Conservation (phyloP, 2,329 filamentous ascomycete genomes). For the Akanthomyces lecanii region DNA sequence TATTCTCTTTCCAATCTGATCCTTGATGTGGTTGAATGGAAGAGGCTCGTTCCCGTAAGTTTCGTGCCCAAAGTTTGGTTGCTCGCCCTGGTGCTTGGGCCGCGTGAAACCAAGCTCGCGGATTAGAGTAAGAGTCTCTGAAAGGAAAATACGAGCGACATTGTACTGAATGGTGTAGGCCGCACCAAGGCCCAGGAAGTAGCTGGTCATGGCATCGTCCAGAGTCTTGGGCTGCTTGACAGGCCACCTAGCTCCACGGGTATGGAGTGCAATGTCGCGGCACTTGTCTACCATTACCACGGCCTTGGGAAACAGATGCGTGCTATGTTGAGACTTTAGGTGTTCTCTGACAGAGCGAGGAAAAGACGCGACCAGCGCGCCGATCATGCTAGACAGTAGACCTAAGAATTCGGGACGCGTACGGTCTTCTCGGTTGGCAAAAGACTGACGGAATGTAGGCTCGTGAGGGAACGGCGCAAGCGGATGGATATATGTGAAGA, state of each 20-base stretch:
- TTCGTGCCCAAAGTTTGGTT: constrained; percentile 38
- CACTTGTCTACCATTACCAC: constrained; percentile 68
- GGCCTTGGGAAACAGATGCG: constrained; percentile 63
- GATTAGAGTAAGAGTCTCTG: constrained; percentile 66
- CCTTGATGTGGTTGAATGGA: constrained; percentile 64
- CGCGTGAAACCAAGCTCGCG: constrained; percentile 63
- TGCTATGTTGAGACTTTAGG: constrained; percentile 60
- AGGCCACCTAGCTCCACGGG: constrained; percentile 54
- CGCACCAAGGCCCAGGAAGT: constrained; percentile 64
- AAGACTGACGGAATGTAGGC: constrained; percentile 68
- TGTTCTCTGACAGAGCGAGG: constrained; percentile 67
- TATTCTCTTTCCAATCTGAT: constrained; percentile 70
- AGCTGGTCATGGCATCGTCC: constrained; percentile 65
- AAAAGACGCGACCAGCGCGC: constrained; percentile 68
- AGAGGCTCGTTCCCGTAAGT: constrained; percentile 36
- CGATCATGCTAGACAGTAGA: constrained; percentile 70
- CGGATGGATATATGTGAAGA: constrained; percentile 78
- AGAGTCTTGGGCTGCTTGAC: constrained; percentile 45
- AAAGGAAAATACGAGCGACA: constrained; percentile 64
- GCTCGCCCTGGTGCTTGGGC: constrained; percentile 40
- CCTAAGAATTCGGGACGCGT: constrained; percentile 64
- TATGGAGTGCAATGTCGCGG: constrained; percentile 62
- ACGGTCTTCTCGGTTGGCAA: constrained; percentile 62
- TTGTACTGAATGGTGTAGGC: constrained; percentile 66
- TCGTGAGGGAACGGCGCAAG: constrained; percentile 75